Percentiles rank a stretch among this genome's conserved stretches.
Conservation (phyloP, 495 filamentous ascomycete species). For the Neurospora sublineolata region DNA sequence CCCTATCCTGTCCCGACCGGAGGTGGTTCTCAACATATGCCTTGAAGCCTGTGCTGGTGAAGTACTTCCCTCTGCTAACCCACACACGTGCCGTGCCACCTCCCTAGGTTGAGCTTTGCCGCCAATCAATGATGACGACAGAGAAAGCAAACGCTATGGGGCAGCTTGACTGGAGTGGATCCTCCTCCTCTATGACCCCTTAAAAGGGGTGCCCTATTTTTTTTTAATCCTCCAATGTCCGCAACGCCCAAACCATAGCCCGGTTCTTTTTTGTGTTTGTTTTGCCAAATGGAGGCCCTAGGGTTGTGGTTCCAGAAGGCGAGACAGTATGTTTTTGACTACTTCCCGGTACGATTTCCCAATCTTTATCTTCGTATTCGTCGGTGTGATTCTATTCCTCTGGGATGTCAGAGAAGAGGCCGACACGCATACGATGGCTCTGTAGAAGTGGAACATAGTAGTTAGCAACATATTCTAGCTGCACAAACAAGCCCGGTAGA, state of each 20-base stretch:
- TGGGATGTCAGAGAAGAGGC: conserved; percentile 49
- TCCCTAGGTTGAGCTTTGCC: not conserved
- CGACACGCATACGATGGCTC: conserved; percentile 63
- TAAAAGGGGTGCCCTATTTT: not conserved
- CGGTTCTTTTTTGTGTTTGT: not conserved
- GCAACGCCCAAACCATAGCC: not conserved
- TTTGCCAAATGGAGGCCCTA: not conserved
- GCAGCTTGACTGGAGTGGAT: not conserved
- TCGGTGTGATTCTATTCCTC: conserved; percentile 34
- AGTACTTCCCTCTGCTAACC: not conserved
- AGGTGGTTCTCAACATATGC: not conserved
- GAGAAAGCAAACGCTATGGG: not conserved
- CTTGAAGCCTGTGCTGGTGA: not conserved
- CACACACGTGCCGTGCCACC: not conserved
- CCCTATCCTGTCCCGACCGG: not conserved
- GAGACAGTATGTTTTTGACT: not conserved
- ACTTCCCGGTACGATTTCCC: not conserved
- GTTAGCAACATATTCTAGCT: conserved; percentile 3
- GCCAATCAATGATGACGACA: not conserved
- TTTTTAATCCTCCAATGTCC: not conserved
- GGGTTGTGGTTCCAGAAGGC: not conserved
- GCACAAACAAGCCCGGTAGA: not conserved
- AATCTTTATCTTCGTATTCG: conserved; percentile 7
- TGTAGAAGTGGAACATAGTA: conserved; percentile 14
- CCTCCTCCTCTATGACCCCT: not conserved